Evolutionary conservation across 306 rosid genomes (phyloP).

Genomic region (Acacia acuminata): DNA sequence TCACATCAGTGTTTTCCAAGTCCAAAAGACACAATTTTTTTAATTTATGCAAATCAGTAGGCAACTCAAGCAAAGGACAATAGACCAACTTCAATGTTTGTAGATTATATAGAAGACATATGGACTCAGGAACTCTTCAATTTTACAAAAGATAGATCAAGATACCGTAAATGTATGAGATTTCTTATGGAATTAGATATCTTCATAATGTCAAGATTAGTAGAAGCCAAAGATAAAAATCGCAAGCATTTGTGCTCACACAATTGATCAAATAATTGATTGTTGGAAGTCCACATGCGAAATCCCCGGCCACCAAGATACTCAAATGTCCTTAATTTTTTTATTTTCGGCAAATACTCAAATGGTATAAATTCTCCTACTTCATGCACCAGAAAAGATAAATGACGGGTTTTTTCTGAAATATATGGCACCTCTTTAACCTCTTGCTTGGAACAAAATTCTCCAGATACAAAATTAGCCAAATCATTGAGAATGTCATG

Average conservation of each 20-base stretch:
- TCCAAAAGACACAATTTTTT: background rate
- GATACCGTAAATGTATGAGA: conserved; percentile 21
- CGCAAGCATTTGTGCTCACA: background rate
- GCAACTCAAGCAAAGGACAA: background rate
- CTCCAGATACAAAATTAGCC: background rate
- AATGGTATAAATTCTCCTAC: background rate
- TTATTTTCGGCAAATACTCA: background rate
- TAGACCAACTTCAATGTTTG: conserved; percentile 13
- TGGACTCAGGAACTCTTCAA: conserved; percentile 1
- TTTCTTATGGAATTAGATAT: conserved; percentile 6
- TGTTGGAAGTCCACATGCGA: fast-evolving
- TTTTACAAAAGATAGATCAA: background rate
- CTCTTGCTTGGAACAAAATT: background rate
- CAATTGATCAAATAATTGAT: background rate
- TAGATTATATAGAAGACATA: conserved; percentile 5
- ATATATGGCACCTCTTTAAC: background rate
- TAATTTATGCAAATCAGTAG: background rate
- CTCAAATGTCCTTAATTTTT: background rate
- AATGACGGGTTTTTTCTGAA: background rate
- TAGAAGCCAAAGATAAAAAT: background rate
- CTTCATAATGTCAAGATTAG: background rate
- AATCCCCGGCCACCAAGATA: no score
- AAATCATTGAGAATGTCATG: conserved; percentile 21
- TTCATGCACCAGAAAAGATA: background rate
- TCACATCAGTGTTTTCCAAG: background rate